Evolutionary conservation across 2,329 filamentous ascomycete genomes (phyloP).

Genomic region (Chaetomiaceae sp.): DNA sequence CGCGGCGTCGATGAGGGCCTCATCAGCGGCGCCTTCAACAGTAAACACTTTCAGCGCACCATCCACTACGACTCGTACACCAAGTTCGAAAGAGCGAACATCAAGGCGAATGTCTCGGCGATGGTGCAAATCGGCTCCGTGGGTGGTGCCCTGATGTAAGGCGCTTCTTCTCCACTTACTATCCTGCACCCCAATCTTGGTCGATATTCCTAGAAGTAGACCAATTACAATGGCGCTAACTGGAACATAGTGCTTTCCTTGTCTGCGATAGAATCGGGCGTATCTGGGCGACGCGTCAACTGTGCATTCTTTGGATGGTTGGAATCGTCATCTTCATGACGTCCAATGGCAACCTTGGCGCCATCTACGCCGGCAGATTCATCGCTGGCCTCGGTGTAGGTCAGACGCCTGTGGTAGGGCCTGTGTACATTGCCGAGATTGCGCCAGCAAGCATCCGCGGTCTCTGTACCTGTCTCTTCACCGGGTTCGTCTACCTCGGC

Average conservation of each 20-base stretch:
- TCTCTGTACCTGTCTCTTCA: slow-evolving; percentile 68
- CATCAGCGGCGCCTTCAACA: slow-evolving; percentile 67
- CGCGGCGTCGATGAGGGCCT: slow-evolving; percentile 78
- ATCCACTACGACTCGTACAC: slow-evolving; percentile 55
- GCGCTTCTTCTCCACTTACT: no score
- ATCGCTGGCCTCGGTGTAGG: slow-evolving; percentile 64
- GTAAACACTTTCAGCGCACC: slow-evolving; percentile 56
- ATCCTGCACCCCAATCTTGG: no score
- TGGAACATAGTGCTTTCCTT: slow-evolving; percentile 47
- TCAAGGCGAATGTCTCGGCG: slow-evolving; percentile 70
- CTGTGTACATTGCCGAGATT: slow-evolving; percentile 70
- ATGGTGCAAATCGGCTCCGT: slow-evolving; percentile 81
- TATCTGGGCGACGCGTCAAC: slow-evolving; percentile 56
- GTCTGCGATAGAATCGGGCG: slow-evolving; percentile 59
- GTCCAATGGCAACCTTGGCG: slow-evolving; percentile 48
- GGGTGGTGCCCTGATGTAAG: slow-evolving; percentile 50
- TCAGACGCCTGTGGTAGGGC: slow-evolving; percentile 63
- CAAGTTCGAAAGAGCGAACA: slow-evolving; percentile 55
- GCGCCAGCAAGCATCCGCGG: slow-evolving; percentile 65
- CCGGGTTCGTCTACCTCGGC: slow-evolving; percentile 68
- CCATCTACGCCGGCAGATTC: slow-evolving; percentile 62
- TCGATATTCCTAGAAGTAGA: no score
- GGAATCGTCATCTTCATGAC: slow-evolving; percentile 57
- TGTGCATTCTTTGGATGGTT: slow-evolving; percentile 54
- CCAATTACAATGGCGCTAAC: no score